These are phyloP conservation scores for Cordyceps cicadae DNA, from an alignment of 2,329 filamentous ascomycete genomes.

Conservation along the genomic window DNA sequence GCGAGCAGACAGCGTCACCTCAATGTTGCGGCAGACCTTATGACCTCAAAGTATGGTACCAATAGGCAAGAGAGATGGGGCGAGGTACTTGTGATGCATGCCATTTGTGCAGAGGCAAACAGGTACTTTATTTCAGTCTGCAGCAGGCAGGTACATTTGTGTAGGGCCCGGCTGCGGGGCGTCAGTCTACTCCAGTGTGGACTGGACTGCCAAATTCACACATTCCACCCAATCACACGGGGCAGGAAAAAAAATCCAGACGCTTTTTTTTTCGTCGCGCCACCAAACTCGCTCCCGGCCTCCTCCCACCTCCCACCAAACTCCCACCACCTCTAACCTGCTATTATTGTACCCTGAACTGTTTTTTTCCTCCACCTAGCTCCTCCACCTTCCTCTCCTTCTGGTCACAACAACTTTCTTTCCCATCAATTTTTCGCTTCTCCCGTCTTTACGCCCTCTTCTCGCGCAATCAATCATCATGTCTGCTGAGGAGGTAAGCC, in stretches of 20 bases:
- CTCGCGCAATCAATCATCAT: slow-evolving; percentile 44
- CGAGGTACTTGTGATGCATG: neutral
- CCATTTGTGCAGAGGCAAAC: neutral
- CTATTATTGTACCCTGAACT: slow-evolving; percentile 17
- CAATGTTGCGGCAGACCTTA: too few relatives aligned
- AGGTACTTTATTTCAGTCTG: neutral
- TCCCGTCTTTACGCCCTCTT: slow-evolving; percentile 22
- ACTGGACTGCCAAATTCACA: neutral
- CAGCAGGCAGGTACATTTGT: neutral
- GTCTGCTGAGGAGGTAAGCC: slow-evolving; percentile 47
- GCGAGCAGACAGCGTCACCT: too few relatives aligned
- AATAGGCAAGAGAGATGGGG: neutral
- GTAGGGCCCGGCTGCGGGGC: slow-evolving; percentile 4
- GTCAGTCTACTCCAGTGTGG: neutral
- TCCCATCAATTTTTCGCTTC: slow-evolving; percentile 17
- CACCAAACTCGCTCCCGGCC: slow-evolving; percentile 14
- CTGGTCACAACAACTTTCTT: slow-evolving; percentile 12
- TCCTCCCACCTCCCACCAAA: neutral
- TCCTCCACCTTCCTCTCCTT: slow-evolving; percentile 17
- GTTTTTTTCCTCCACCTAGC: slow-evolving; percentile 19
- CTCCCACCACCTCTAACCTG: slow-evolving; percentile 1
- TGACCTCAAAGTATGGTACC: neutral
- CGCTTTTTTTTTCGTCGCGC: slow-evolving; percentile 27
- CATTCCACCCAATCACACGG: slow-evolving; percentile 27
- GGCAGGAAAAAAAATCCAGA: slow-evolving; percentile 30